These are phyloP conservation scores for Tricholoma sp. DNA, from an alignment of 768 basidiomycete species.

Conservation along the genomic window DNA sequence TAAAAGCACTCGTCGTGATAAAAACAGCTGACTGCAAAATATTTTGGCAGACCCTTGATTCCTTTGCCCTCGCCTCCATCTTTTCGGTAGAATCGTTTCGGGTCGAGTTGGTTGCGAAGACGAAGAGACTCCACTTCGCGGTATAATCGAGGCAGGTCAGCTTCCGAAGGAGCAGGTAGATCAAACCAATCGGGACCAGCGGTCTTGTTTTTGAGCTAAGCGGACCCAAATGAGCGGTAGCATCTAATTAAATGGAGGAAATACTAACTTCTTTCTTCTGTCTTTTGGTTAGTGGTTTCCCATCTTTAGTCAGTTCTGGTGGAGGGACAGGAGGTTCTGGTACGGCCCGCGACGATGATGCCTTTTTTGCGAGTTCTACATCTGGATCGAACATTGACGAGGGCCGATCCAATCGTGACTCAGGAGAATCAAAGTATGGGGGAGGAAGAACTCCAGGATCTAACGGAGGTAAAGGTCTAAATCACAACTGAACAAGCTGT, in stretches of 20 bases:
- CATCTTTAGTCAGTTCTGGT: conserved; percentile 52
- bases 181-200: conserved; percentile 86
- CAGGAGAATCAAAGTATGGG: conserved; percentile 57
- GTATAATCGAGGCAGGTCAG: conserved; percentile 72
- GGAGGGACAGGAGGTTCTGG: conserved; percentile 64
- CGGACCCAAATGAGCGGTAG: conserved; percentile 2
- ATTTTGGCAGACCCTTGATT: conserved; percentile 79
- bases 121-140: conserved; percentile 87
- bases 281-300: conserved; percentile 67
- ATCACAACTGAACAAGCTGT: neutral
- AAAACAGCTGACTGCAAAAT: conserved; percentile 68
- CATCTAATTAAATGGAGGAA: neutral
- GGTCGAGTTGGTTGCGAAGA: conserved; percentile 83
- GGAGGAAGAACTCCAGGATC: conserved; percentile 60
- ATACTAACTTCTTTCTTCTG: conserved; percentile 61
- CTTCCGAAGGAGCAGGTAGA: conserved; percentile 75
- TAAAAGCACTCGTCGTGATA: conserved; percentile 2
- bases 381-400: conserved; percentile 58
- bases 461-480: conserved; percentile 59
- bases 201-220: conserved; percentile 63
- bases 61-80: conserved; percentile 84
- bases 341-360: conserved; percentile 39
- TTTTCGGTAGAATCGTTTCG: conserved; percentile 87
- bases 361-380: conserved; percentile 45
- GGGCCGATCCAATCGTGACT: conserved; percentile 36